A percentile compares a stretch with the other conserved stretches of the same genome.
Conservation (phyloP, 305 asterid genomes). For the Plantago rigida region DNA sequence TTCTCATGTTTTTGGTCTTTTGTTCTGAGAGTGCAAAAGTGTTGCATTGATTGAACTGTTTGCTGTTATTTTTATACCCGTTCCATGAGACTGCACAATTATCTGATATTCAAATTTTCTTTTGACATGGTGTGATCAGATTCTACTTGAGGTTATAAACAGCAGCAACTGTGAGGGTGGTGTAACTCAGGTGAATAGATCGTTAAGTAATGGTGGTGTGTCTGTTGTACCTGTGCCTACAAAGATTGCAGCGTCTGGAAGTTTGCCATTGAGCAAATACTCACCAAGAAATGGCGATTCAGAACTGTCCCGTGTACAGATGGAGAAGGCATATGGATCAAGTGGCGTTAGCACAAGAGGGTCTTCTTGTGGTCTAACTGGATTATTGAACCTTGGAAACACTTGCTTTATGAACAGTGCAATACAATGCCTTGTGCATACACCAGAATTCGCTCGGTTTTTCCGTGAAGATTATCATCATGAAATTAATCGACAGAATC, state of each 20-base stretch:
- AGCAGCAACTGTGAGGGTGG: slow-evolving; percentile 36
- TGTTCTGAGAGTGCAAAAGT: no score
- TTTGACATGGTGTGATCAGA: slow-evolving; percentile 46
- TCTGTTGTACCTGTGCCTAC: slow-evolving; percentile 48
- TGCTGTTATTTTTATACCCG: background rate
- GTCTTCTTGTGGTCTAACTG: slow-evolving; percentile 85
- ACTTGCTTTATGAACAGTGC: slow-evolving; percentile 99
- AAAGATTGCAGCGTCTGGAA: slow-evolving; percentile 52
- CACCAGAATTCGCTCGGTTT: slow-evolving; percentile 87
- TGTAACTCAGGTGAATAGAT: slow-evolving; percentile 53
- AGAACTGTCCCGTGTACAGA: slow-evolving; percentile 44
- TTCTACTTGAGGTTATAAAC: slow-evolving; percentile 67
- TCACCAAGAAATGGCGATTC: slow-evolving; percentile 70
- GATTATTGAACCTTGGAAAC: slow-evolving; percentile 89
- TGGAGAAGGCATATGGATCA: slow-evolving; percentile 58
- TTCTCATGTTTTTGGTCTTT: no score
- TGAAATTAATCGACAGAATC: slow-evolving; percentile 89
- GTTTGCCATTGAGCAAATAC: slow-evolving; percentile 52
- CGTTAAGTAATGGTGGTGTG: slow-evolving; percentile 48
- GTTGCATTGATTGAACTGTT: background rate
- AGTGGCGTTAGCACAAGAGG: slow-evolving; percentile 92
- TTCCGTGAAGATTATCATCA: slow-evolving; percentile 93
- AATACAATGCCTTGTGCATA: slow-evolving; percentile 95
- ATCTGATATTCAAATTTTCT: slow-evolving; percentile 27
- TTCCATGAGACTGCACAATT: slow-evolving; percentile 23